Base-by-base conservation (phyloP, 1,284 basidiomycete genomes). In the Trametes hirsuta region DNA sequence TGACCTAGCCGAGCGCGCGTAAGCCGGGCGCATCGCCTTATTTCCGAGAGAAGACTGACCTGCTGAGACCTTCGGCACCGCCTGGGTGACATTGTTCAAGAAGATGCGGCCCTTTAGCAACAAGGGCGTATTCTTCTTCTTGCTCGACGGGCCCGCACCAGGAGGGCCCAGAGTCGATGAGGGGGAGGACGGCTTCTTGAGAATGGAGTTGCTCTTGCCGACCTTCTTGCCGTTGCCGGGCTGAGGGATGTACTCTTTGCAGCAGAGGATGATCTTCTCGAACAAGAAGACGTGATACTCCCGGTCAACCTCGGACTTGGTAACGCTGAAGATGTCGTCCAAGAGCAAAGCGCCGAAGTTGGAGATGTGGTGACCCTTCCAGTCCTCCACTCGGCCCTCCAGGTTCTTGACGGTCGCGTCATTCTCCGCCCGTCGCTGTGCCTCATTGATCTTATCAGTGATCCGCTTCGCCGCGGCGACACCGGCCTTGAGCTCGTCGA, bases 221-320 rank as follows among this genome's bases (percentile, higher is more conserved):
- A 79, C 78, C 71, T 88, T 87, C 72, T 83, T 84, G 47, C 77
- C 81, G 63, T 82, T 85, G 47, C 77, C 75, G 6, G 80, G 80
- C 4, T 77, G 76, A 18, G 78, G 78, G 15, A 80, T 72, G 6
- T 85, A 86, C 76, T 90, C 97, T 76, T 99, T 99, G 82, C 97
- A 99, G 77, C 97, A 99, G 14, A 99, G 84, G 69, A 99, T 93
- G 76, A 99, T 99, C 79, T 95, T 95, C 77, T 99, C 95, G 68
- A 99, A 99, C 37, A 99, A 81, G 81, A 98, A 99, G 58, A 99
- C 96, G 71, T 97, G 95, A 72, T 99, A 99, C 74, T 99, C 97
- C 66, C 97, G 85, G 74, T 98, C 95, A 68, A 95, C 93, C 63
- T 97, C 95, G 62, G 91, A 93, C 78, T 99, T 99, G 68, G 93